These are phyloP conservation scores for Starmerella sirachaensis DNA, from an alignment of 805 yeast genomes.

Conservation along the genomic window DNA sequence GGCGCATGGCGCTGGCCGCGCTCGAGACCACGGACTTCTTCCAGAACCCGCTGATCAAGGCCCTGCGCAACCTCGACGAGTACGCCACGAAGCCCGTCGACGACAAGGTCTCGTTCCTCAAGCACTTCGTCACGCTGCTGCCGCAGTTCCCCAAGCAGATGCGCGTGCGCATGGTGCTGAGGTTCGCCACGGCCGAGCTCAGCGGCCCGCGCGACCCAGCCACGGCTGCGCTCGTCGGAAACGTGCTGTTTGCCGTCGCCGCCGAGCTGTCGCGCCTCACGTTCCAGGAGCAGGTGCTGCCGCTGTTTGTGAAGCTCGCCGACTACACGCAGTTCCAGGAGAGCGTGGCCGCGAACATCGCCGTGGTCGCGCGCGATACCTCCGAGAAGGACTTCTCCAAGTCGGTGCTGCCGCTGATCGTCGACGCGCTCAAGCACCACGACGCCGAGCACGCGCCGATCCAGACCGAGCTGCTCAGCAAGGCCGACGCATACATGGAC, in stretches of 20 bases:
- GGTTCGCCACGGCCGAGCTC: conserved; percentile 46
- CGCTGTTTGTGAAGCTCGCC: conserved; percentile 32
- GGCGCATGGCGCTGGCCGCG: conserved; percentile 49
- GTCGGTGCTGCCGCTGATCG: conserved; percentile 36
- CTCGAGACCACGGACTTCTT: conserved; percentile 64
- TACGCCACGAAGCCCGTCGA: conserved; percentile 57
- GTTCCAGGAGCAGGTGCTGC: conserved; percentile 59
- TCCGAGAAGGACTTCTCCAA: conserved; percentile 41
- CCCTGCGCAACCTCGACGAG: conserved; percentile 72
- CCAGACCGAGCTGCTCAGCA: conserved; percentile 43
- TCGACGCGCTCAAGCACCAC: conserved; percentile 26
- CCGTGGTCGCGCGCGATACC: conserved; percentile 37
- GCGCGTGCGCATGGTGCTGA: conserved; percentile 59
- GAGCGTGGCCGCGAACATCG: conserved; percentile 39
- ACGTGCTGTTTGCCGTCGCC: conserved; percentile 36
- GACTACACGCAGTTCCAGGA: conserved; percentile 33
- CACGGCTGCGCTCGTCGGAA: conserved; percentile 18
- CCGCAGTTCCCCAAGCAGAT: conserved; percentile 47
- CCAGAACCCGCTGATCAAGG: conserved; percentile 69
- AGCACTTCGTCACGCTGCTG: conserved; percentile 45
- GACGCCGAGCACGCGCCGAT: conserved; percentile 27
- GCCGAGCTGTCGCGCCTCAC: conserved; percentile 55
- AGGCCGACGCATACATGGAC: conserved; percentile 33
- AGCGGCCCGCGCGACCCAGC: conserved; percentile 24
- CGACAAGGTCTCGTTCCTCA: conserved; percentile 59